phyloP scores from a whole-genome alignment of 2,329 filamentous ascomycete species.

The Aspergillus sp. region DNA sequence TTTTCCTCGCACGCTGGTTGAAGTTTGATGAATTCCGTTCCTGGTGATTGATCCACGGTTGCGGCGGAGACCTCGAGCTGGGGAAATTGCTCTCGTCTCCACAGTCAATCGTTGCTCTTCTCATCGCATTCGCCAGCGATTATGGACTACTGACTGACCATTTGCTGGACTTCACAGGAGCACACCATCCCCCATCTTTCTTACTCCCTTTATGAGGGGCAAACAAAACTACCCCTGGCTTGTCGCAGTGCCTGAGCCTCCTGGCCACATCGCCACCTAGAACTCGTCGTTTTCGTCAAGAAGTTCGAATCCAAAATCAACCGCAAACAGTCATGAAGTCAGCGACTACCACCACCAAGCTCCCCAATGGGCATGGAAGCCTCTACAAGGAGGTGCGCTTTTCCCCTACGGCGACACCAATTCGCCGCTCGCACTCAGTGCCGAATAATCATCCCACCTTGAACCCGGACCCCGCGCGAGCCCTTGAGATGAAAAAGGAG shows the following conservation, averaged over 20 bases:
- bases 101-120: constrained; percentile 11
- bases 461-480: constrained; percentile 30
- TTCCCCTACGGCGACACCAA: constrained; percentile 42
- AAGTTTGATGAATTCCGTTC: neutral
- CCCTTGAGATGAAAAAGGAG: constrained; percentile 25
- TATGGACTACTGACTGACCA: neutral
- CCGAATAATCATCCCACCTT: constrained; percentile 41
- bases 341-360: constrained; percentile 24
- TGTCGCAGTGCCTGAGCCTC: constrained; percentile 15
- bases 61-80: neutral
- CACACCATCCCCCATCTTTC: constrained; percentile 5
- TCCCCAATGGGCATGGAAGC: constrained; percentile 39
- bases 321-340: constrained; percentile 31
- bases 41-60: constrained; percentile 13
- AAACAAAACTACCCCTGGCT: constrained; percentile 10
- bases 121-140: neutral
- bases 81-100: constrained; percentile 7
- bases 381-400: constrained; percentile 49
- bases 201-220: constrained; percentile 22
- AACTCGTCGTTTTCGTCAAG: constrained; percentile 2
- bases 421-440: constrained; percentile 46
- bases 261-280: constrained; percentile 11
- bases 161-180: neutral
- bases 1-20: neutral
- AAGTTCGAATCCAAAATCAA: neutral